Base-by-base conservation (phyloP, 176 grass and related monocot genomes). In the Aegilops bicornis region DNA sequence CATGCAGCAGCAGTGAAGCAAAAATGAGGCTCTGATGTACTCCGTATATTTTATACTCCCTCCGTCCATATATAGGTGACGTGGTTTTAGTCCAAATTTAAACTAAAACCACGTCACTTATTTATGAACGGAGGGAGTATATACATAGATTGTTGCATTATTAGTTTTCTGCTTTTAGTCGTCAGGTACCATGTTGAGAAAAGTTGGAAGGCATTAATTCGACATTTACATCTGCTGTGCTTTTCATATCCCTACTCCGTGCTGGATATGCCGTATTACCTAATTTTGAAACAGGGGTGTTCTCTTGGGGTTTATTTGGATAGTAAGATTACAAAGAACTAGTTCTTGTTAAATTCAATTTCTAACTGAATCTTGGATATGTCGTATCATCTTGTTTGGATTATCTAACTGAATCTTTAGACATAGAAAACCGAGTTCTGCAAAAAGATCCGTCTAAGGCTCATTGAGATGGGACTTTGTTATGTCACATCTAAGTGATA, bases 1-100 rank as follows among this genome's bases (percentile, higher is more conserved):
- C 94, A 93, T 79, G 64, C 89, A 27, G 62, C 81, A 29, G 86
- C 94, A 48, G 90, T 89, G 81, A 84, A 91, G 62, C 75, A 84
- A 52, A 91, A 95, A 70, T 95, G 84, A 95, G 64, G 83, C 33
- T 85, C 77, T 61, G 24, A 69, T 66, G 30, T 67, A 37, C 7
- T 37, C 36, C 7, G 36, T 37, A 69, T 60, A 30, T 67, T 76
- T 33, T 66, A 63, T 39, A 69, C 48, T 52, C 48, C 5, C 15
- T 52, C 48, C 5, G 4, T 52, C 48, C 48, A 52, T 87, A 59
- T 48, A 58, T 48, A 30, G 33, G 62, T 27, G 69, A 47, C 14
- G 27, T 61, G 62, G 15, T 9, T 54, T 54, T 17, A 19, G 50
- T 54, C 15, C 5, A 54, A 54, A 54, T 54, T 54, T 54, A 19